Evolutionary conservation across 441 rosid genomes (phyloP).

Genomic region (Brassica balearica): DNA sequence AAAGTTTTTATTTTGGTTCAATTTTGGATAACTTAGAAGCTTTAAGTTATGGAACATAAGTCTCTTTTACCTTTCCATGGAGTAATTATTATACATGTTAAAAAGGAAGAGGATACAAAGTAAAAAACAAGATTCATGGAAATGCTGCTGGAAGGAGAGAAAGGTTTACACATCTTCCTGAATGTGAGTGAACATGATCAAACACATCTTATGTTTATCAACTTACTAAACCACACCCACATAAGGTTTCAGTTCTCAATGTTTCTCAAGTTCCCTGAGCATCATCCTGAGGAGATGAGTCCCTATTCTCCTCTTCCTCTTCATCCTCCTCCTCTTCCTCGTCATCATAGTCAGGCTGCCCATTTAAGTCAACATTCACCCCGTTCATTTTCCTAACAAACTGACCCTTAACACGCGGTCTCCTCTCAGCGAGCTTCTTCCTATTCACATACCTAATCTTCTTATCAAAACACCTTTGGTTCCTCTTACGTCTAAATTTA

Average conservation of each 20-base stretch:
- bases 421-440: constrained; percentile 91
- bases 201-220: constrained; percentile 24
- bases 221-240: constrained; percentile 28
- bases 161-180: constrained; percentile 20
- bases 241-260: neutral
- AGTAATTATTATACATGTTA: neutral
- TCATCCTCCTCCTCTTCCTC: constrained; percentile 72
- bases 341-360: constrained; percentile 81
- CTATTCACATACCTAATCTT: constrained; percentile 93
- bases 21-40: neutral
- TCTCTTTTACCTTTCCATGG: constrained; percentile 18
- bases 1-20: no score
- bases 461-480: constrained; percentile 94
- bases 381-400: constrained; percentile 91
- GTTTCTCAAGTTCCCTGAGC: constrained; percentile 44
- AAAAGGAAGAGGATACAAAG: neutral
- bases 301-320: constrained; percentile 68
- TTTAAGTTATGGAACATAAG: constrained; percentile 19
- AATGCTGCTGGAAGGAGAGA: constrained; percentile 27
- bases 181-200: constrained; percentile 26
- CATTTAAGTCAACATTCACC: constrained; percentile 80
- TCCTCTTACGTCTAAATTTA: constrained; percentile 93
- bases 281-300: constrained; percentile 72
- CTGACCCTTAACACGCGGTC: constrained; percentile 99
- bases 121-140: constrained; percentile 14